Evolutionary conservation across 164 flowering plant genomes (phyloP).

Genomic region (Stephania japonica): DNA sequence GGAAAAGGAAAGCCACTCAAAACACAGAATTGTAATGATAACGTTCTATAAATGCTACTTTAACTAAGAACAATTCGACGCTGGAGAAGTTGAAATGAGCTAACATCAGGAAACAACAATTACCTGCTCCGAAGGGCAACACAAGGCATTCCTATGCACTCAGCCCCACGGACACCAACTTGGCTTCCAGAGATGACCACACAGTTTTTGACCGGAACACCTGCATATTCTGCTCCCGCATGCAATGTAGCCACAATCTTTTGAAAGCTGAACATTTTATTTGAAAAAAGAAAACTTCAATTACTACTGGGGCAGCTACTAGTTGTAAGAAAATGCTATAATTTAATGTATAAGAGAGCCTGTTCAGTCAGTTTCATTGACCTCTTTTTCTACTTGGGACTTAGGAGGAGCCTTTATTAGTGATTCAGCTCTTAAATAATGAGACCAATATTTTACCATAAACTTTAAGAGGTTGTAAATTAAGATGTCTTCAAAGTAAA

Average conservation of each 20-base stretch:
- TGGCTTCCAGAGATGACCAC: slow-evolving; percentile 82
- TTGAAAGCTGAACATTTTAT: slow-evolving; percentile 41
- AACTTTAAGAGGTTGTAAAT: no score
- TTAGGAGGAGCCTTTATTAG: no score
- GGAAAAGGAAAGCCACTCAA: not conserved
- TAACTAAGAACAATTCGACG: not conserved
- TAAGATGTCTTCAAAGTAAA: no score
- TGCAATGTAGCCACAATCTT: slow-evolving; percentile 65
- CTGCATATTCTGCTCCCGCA: slow-evolving; percentile 81
- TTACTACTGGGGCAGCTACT: not conserved
- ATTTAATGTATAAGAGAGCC: no score
- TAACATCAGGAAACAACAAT: not conserved
- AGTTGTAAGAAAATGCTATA: no score
- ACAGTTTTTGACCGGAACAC: slow-evolving; percentile 51
- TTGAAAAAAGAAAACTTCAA: not conserved
- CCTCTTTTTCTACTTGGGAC: no score
- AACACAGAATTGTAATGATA: not conserved
- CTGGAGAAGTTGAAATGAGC: not conserved
- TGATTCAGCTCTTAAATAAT: no score
- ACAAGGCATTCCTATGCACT: slow-evolving; percentile 72
- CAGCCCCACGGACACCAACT: slow-evolving; percentile 68
- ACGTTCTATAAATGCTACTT: not conserved
- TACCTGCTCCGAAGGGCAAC: slow-evolving; percentile 80
- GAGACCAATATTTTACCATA: no score
- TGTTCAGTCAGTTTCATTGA: no score